Evolutionary conservation across 352 stramenopile species (phyloP).

Genomic region (Phytophthora ohioensis): DNA sequence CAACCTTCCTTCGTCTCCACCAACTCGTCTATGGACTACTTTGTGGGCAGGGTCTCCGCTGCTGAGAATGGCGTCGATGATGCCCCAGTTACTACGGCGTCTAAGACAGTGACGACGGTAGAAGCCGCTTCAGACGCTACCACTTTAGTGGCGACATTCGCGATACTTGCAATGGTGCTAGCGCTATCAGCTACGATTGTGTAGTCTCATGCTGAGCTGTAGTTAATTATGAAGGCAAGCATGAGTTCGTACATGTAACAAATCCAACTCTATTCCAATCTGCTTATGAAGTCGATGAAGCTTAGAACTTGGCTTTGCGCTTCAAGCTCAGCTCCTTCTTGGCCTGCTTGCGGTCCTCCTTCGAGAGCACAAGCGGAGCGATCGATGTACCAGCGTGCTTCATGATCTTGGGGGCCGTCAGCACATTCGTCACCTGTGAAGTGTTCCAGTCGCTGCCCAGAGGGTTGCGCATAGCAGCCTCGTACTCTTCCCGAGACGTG

Average conservation of each 20-base stretch:
- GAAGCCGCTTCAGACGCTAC: slow-evolving; percentile 22
- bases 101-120: slow-evolving; percentile 24
- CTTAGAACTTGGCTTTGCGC: slow-evolving; percentile 86
- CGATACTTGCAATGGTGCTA: slow-evolving; percentile 18
- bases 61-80: slow-evolving; percentile 31
- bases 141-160: background rate
- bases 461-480: slow-evolving; percentile 95
- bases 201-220: slow-evolving; percentile 9
- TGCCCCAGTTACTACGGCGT: slow-evolving; percentile 8
- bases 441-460: slow-evolving; percentile 97
- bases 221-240: slow-evolving; percentile 32
- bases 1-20: slow-evolving; percentile 47
- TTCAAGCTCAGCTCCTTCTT: slow-evolving; percentile 83
- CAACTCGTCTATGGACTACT: slow-evolving; percentile 39
- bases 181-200: slow-evolving; percentile 11
- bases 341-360: slow-evolving; percentile 86
- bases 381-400: slow-evolving; percentile 95
- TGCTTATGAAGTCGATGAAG: background rate
- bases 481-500: slow-evolving; percentile 97
- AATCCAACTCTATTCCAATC: slow-evolving; percentile 46
- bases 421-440: slow-evolving; percentile 86
- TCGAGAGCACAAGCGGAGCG: slow-evolving; percentile 90
- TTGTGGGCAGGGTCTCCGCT: slow-evolving; percentile 40
- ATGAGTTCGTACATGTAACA: slow-evolving; percentile 33
- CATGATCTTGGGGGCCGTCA: slow-evolving; percentile 95